Conservation (phyloP, 306 rosid species). For the Malus domestica region DNA sequence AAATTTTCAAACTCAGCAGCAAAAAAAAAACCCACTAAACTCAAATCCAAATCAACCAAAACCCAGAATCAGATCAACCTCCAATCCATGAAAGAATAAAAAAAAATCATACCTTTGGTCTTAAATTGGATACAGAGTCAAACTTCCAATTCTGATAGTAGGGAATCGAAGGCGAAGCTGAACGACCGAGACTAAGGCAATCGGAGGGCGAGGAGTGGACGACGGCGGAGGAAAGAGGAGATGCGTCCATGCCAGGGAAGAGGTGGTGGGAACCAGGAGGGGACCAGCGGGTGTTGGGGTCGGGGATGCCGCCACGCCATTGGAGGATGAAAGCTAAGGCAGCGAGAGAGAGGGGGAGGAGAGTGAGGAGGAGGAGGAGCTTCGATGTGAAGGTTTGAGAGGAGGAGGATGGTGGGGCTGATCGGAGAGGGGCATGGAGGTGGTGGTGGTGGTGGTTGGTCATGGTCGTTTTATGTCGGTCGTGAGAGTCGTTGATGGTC, state of each 20-base stretch:
- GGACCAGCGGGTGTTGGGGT: slow-evolving; percentile 65
- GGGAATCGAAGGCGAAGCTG: slow-evolving; percentile 64
- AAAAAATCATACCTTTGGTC: slow-evolving; percentile 61
- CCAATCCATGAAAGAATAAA: background rate
- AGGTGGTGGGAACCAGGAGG: slow-evolving; percentile 65
- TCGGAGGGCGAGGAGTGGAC: slow-evolving; percentile 41
- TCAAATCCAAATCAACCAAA: background rate
- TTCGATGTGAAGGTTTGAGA: slow-evolving; percentile 50
- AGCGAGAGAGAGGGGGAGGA: slow-evolving; percentile 84
- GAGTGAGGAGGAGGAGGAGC: slow-evolving; percentile 73
- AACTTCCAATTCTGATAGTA: slow-evolving; percentile 77
- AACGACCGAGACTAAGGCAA: slow-evolving; percentile 65
- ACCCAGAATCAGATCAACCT: slow-evolving; percentile 4
- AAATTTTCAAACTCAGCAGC: background rate
- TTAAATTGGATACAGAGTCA: slow-evolving; percentile 51
- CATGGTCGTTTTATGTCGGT: slow-evolving; percentile 17
- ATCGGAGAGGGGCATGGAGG: slow-evolving; percentile 62
- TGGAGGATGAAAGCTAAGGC: slow-evolving; percentile 85
- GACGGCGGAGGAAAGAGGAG: slow-evolving; percentile 57
- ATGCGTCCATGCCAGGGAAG: slow-evolving; percentile 90
- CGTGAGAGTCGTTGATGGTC: background rate
- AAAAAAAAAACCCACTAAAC: background rate
- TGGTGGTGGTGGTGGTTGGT: slow-evolving; percentile 37
- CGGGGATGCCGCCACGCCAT: slow-evolving; percentile 95
- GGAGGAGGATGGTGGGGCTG: slow-evolving; percentile 26